These are phyloP conservation scores for Penicillium sp. DNA, from an alignment of 2,329 filamentous ascomycete species.

Conservation along the genomic window DNA sequence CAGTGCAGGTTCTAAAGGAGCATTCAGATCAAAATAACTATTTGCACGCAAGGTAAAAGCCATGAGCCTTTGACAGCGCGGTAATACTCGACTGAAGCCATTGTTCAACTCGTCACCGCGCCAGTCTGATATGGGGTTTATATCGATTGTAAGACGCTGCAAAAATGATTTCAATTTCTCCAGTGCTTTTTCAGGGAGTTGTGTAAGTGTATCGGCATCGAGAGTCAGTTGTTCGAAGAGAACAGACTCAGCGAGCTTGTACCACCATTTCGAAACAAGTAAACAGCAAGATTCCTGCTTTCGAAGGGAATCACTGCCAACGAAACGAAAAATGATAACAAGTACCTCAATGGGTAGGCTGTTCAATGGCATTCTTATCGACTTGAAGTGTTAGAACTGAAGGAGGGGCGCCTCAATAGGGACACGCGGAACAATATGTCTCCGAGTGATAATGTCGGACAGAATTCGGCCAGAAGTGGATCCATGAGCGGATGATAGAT, in stretches of 20 bases:
- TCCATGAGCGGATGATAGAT: no score
- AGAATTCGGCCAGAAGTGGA: no score
- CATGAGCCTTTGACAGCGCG: not conserved
- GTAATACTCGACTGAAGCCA: not conserved
- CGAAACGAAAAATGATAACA: not conserved
- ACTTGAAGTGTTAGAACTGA: no score
- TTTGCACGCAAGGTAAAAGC: not conserved
- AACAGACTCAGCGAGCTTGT: not conserved
- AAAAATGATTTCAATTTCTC: not conserved
- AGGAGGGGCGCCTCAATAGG: no score
- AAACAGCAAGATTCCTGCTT: not conserved
- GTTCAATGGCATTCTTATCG: slow-evolving; percentile 1
- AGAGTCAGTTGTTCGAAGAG: not conserved
- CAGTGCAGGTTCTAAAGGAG: not conserved
- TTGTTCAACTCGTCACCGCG: not conserved
- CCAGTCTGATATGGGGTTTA: not conserved
- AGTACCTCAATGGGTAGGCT: not conserved
- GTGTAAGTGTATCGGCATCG: not conserved
- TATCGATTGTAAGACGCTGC: not conserved
- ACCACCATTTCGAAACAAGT: not conserved
- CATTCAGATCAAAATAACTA: not conserved
- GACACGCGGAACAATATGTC: no score
- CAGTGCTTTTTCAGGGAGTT: not conserved
- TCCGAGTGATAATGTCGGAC: no score
- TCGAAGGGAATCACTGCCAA: not conserved